phyloP scores from a whole-genome alignment of 768 basidiomycete genomes.

The Fomitopsis serialis region DNA sequence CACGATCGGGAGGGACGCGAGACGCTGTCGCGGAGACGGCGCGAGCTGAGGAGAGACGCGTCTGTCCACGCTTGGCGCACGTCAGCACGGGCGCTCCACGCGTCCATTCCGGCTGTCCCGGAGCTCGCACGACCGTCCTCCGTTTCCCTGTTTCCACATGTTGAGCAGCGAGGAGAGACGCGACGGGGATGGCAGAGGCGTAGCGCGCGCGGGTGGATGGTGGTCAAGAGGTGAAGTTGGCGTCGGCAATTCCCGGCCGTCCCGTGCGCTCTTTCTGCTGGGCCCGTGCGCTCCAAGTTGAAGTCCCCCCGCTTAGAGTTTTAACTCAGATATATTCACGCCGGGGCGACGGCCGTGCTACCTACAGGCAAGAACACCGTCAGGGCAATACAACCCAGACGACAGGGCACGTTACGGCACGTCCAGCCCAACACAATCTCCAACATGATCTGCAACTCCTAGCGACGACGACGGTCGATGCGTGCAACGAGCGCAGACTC shows the following conservation, averaged over 20 bases:
- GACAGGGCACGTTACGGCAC: conserved; percentile 1
- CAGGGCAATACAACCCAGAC: background rate
- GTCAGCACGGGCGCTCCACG: too few species aligned
- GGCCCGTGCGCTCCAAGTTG: conserved; percentile 18
- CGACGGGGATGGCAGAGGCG: background rate
- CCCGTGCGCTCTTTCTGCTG: conserved; percentile 7
- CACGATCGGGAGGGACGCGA: too few species aligned
- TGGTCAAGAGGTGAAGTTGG: conserved; percentile 15
- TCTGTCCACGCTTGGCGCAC: too few species aligned
- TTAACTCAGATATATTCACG: conserved; percentile 12
- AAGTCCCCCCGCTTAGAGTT: conserved; percentile 13
- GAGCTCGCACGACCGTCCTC: conserved; percentile 26
- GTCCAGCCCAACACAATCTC: background rate
- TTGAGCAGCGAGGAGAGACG: background rate
- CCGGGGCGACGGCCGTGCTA: background rate
- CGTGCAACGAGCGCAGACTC: too few species aligned
- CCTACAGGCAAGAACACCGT: conserved; percentile 5
- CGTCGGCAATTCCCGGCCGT: conserved; percentile 13
- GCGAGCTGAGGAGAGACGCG: too few species aligned
- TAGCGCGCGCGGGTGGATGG: conserved; percentile 7
- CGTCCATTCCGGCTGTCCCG: too few species aligned
- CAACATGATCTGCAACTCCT: background rate
- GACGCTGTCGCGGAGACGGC: too few species aligned
- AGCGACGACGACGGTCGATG: too few species aligned
- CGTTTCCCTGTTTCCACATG: conserved; percentile 49